Base-by-base conservation (phyloP, 169 alveolate species). In the Plasmodium cynomolgi region DNA sequence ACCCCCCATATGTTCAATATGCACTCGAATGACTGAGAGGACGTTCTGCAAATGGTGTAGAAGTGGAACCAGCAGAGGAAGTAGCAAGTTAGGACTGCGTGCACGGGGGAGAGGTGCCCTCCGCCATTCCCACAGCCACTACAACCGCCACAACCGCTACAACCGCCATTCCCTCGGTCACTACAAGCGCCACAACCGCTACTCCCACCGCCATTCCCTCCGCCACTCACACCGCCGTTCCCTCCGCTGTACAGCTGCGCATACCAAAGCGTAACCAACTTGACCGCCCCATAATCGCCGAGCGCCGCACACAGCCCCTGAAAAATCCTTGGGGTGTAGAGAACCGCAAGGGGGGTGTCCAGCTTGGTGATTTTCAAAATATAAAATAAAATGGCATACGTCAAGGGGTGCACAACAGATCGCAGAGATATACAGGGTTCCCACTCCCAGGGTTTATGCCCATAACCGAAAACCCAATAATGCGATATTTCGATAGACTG, bases 371-470 rank as follows among this genome's bases (percentile, higher is more conserved):
- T 82, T 83, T 91, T 95, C 33, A 95, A 77, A 71, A 95, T 20
- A 74, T 83, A 94, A 80, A 93, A 97, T 56, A 86, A 77, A 33
- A 92, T 39, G 26, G 95, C 95, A 84, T 95, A 96, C 1, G 96
- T 23, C 13, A 95, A 83, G 33, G 98, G 98, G 50, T 95, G 97
- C 17, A 96, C 13, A 20, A 93, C 82, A 81, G 96, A 92, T 50
- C 98, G 84, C 73, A 97, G 84, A 47, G 97, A 80, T 37, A 95
- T 56, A 86, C 96, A 94, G 17, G 96, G 97, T 80, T 94, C 97
- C 97, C 98, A 97, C 72, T 97, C 98, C 98, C 98, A 97, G 8
- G 98, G 95, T 54, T 95, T 92, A 44, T 95, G 96, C 0, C 98
- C 98, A 77, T 92, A 96, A 3, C 96, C 96, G 71, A 92, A 94